Evolutionary conservation across 2,329 filamentous ascomycete species (phyloP), one percentile per base, ranked within the genome.

Genomic region (Venturia pyrina): DNA sequence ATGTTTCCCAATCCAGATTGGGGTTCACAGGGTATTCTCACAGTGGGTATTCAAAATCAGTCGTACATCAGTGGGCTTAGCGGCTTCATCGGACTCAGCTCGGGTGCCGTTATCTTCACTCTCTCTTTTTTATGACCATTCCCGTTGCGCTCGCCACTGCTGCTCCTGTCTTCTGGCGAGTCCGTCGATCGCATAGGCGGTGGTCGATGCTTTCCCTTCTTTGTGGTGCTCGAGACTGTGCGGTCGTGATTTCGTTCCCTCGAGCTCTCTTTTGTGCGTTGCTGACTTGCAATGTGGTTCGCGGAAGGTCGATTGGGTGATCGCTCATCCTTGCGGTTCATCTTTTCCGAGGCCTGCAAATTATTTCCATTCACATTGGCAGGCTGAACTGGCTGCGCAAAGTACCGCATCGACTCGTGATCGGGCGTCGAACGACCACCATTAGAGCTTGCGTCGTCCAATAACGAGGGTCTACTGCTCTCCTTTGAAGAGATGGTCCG

Each of bases 81-180:
- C 24, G 65, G 65, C 65, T 66, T 50, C 61, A 66, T 50, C 24
- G 65, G 65, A n/a, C 53, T 34, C 61, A 66, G 21, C 21, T 66
- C 64, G 19, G 64, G 56, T 24, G 59, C 56, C 11, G 11, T 43
- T 15, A 40, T 21, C 13, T n/a, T 46, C 10, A 37, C 62, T 48
- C 44, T 46, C 44, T 64, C 41, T 17, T 15, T n/a, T 46, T 17
- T 13, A 28, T 60, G 10, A 13, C 34, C 59, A 32, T 62, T 62
- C 6, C 37, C n/a, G 21, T 62, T 62, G n/a, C 19, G 21, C 50
- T 57, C 50, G 15, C 32, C 50, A 57, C 28, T 37, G 17, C 17
- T 57, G 28, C 50, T 34, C 24, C 21, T 15, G 13, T 28, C 28
- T 28, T 32, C 37, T 43, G 59, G 13, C 3, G n/a, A 41, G 34